Evolutionary conservation across 768 basidiomycete genomes (phyloP).

Genomic region (Leccinum incarnatum): DNA sequence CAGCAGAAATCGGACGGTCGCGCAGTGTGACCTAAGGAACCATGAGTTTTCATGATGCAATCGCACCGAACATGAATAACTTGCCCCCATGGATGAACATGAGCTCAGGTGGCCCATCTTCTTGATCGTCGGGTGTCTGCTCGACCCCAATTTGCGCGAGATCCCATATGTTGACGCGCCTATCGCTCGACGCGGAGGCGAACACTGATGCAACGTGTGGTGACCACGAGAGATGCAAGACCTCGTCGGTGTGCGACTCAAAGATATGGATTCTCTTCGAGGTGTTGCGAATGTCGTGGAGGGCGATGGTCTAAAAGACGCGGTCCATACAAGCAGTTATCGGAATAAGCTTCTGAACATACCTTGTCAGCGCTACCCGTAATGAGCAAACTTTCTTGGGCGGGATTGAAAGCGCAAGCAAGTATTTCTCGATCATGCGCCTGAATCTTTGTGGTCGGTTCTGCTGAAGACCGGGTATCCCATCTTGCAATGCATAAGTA

Average conservation of each 20-base stretch:
- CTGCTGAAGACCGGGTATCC: slow-evolving; percentile 79
- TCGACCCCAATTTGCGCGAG: slow-evolving; percentile 87
- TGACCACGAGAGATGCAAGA: slow-evolving; percentile 93
- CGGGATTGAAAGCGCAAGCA: slow-evolving; percentile 86
- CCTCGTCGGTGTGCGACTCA: slow-evolving; percentile 91
- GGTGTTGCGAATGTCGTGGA: slow-evolving; percentile 84
- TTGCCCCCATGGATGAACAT: slow-evolving; percentile 93
- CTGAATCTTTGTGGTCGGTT: slow-evolving; percentile 69
- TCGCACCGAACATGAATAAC: slow-evolving; percentile 19
- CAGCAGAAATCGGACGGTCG: slow-evolving; percentile 94
- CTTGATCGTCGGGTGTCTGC: slow-evolving; percentile 96
- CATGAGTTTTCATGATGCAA: background rate
- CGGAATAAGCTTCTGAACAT: slow-evolving; percentile 2
- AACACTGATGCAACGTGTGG: slow-evolving; percentile 91
- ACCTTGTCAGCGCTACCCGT: slow-evolving; percentile 97
- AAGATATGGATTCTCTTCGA: slow-evolving; percentile 83
- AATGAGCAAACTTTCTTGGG: slow-evolving; percentile 70
- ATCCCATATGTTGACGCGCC: slow-evolving; percentile 95
- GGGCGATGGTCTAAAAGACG: slow-evolving; percentile 64
- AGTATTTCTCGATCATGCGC: slow-evolving; percentile 93
- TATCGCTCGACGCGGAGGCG: slow-evolving; percentile 91
- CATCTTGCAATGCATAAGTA: slow-evolving; percentile 52
- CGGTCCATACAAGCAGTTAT: background rate
- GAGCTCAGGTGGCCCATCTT: slow-evolving; percentile 96
- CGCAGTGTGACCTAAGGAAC: slow-evolving; percentile 70